Evolutionary conservation across 2,329 filamentous ascomycete species (phyloP).

Genomic region (Colletotrichum orbiculare): DNA sequence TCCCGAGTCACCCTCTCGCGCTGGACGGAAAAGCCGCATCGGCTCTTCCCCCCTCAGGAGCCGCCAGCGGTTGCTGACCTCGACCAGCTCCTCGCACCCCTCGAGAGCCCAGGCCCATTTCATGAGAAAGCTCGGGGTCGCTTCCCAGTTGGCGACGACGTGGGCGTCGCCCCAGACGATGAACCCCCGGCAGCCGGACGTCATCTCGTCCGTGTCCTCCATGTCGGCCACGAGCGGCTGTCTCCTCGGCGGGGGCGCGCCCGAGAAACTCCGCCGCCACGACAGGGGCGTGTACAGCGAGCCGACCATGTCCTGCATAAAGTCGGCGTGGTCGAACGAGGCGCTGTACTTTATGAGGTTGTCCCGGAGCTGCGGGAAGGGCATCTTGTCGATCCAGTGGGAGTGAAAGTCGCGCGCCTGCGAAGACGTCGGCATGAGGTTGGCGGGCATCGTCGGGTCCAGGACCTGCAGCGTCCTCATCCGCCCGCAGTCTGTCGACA

Average conservation of each 20-base stretch:
- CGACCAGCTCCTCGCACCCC: slow-evolving; percentile 51
- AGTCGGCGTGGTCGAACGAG: slow-evolving; percentile 38
- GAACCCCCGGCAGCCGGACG: neutral
- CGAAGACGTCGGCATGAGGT: slow-evolving; percentile 42
- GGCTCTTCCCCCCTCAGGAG: slow-evolving; percentile 13
- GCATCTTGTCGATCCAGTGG: slow-evolving; percentile 51
- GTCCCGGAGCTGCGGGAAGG: slow-evolving; percentile 47
- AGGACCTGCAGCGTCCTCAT: no score
- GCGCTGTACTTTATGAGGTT: slow-evolving; percentile 42
- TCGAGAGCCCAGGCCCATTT: slow-evolving; percentile 56
- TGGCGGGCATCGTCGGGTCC: neutral
- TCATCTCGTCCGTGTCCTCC: slow-evolving; percentile 45
- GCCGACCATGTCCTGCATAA: slow-evolving; percentile 25
- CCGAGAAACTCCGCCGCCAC: no score
- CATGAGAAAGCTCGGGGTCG: slow-evolving; percentile 53
- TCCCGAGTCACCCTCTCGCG: no score
- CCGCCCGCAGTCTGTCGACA: no score
- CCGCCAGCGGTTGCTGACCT: slow-evolving; percentile 50
- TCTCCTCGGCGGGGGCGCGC: no score
- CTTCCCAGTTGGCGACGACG: slow-evolving; percentile 58
- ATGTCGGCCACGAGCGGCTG: neutral
- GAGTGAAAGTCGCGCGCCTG: slow-evolving; percentile 46
- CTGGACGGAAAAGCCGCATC: neutral
- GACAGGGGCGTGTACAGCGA: neutral
- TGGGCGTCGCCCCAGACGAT: slow-evolving; percentile 61